Evolutionary conservation across 768 basidiomycete species (phyloP), one percentile per base, ranked within the genome.

Genomic region (Leccinum aurantiacum): DNA sequence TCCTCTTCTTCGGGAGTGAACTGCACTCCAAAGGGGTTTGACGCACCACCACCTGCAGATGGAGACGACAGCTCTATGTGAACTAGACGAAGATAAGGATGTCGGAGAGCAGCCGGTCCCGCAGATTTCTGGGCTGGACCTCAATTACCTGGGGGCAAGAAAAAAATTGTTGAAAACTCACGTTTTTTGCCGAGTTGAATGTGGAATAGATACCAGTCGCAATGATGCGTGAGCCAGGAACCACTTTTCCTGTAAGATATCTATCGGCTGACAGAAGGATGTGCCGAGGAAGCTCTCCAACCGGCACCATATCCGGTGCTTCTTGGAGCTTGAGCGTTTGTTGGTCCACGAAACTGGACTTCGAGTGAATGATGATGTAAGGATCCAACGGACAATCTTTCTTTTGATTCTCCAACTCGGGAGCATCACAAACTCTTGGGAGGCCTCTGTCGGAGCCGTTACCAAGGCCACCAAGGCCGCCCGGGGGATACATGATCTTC

Each of bases 271-370:
- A 95, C 25, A 99, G 79, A 54, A 96, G 82, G 83, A 99, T 94
- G 71, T 98, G 97, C 53, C 95, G 78, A 9, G 97, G 97, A 46
- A 99, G 79, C 71, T 99, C 97, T 81, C 97, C 97, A 25, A 98
- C 95, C 0, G 97, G 97, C 1, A 99, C 97, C 93, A 98, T 97
- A 73, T 99, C 97, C 0, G 97, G 97, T 17, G 96, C 95, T 75
- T 99, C 97, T 75, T 99, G 97, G 13, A 99, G 83, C 73, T 99
- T 99, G 66, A 99, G 82, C 11, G 86, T 91, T 75, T 99, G 97
- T 66, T 97, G 95, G 71, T 99, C 97, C 8, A 95, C 89, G 70
- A 98, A 99, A 6, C 84, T 81, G 33, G 93, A 98, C 75, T 93
- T 92, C 38, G 93, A 89, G 74, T 99, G 97, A 15, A 98, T 80